Base-by-base conservation (phyloP, 345 rosid species). In the Melaleuca alternifolia region DNA sequence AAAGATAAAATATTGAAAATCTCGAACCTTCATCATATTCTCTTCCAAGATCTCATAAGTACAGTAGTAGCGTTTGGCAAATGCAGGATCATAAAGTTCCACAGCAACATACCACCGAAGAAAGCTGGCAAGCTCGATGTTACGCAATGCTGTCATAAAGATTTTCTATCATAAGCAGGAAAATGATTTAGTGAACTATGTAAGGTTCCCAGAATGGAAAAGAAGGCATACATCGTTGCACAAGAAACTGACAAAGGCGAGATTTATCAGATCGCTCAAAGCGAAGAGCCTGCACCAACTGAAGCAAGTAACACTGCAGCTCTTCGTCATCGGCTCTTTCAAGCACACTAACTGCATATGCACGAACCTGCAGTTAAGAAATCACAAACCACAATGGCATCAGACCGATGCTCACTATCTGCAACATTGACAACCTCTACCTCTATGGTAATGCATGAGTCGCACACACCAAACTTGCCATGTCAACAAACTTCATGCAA, bases 261-360 rank as follows among this genome's bases (percentile, higher is more conserved):
- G 99, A 97, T 93, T 94, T 94, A 90, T 97, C 99, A 52, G 98
- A 92, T 89, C 98, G 95, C 90, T 97, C 99, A 93, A 97, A 97
- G 84, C 97, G 95, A 88, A 97, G 99, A 89, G 99, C 99, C 92
- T 97, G 99, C 91, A 97, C 99, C 91, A 97, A 88, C 90, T 97
- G 99, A 91, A 97, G 98, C 89, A 97, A 92, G 93, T 97, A 97
- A 91, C 99, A 97, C 92, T 95, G 97, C 83, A 97, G 98, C 88
- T 97, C 99, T 89, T 95, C 99, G 90, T 97, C 99, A 90, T 95
- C 99, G 85, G 99, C 99, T 89, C 99, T 93, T 89, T 94, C 99
- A 89, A 97, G 98, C 90, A 97, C 96, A 88, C 97, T 93, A 85
- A 97, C 99, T 90, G 99, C 99, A 93, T 95, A 96, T 88, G 99